Evolutionary conservation across 768 basidiomycete genomes (phyloP), one percentile per base, ranked within the genome.

Genomic region (Nevesoporus exiguus): DNA sequence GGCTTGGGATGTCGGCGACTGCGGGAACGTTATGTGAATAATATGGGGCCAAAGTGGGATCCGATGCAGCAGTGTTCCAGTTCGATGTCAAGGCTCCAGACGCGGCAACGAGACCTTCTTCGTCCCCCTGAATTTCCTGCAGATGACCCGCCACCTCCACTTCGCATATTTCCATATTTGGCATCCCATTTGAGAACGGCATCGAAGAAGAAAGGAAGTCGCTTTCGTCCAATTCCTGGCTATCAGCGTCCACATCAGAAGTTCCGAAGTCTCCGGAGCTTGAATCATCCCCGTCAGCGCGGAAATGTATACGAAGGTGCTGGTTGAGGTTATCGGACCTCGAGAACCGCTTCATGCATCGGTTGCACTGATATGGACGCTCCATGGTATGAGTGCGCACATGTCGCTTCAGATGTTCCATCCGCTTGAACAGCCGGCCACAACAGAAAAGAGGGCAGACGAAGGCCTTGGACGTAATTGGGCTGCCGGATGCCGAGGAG

Each of bases 381-480:
- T 95, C 93, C 81, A 90, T 81, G 25, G 92, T 94, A 66, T 96
- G 93, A 9, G 92, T 93, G 54, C 91, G 80, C 29, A 93, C 72
- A 69, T 96, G 93, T 41, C 93, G 74, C 72, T 90, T 90, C 60
- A 95, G 79, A 66, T 96, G 93, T 66, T 96, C 93, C 81, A 88
- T 86, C 11, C 93, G 83, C 77, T 93, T 94, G 82, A 95, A 96
- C 60, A 88, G 73, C 57, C 88, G 77, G 3, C 88, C 84, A 65
- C 93, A 97, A 14, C 89, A 88, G 68, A 82, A 85, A 2, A 93
- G 77, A 19, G 91, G 91, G 71, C 93, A 96, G 46, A 85, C 80
- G 64, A 85, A 94, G 4, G 83, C 84, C 65, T 85, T 86, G 30
- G 77, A 76, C 61, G 77, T 80, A 31, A 75, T 69, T 36, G 73